Conservation (phyloP, 768 basidiomycete species). For the Podaxis rugospora region DNA sequence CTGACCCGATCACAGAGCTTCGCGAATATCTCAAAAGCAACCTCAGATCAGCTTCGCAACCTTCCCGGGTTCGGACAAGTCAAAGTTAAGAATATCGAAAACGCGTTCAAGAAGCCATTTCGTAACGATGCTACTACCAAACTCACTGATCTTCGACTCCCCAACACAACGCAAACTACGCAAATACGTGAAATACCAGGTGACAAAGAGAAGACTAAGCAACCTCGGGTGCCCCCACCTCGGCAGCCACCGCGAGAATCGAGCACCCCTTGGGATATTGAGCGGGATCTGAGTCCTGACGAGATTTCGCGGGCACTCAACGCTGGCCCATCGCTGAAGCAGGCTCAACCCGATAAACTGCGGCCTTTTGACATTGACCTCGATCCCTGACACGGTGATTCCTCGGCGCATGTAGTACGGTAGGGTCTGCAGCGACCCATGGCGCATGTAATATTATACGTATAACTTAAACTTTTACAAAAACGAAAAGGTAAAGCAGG, state of each 20-base stretch:
- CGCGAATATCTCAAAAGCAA: constrained; percentile 70
- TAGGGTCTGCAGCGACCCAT: not conserved
- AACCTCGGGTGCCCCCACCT: not conserved
- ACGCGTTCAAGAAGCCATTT: constrained; percentile 89
- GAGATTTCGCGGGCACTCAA: not conserved
- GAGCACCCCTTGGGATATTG: constrained; percentile 74
- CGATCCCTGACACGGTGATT: constrained; percentile 20
- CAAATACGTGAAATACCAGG: constrained; percentile 3
- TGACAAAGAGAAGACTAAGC: not conserved
- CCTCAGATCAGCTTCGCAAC: constrained; percentile 68
- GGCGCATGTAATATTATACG: not conserved
- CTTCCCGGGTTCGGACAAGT: constrained; percentile 93
- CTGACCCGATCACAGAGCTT: constrained; percentile 59
- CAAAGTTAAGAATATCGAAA: constrained; percentile 87
- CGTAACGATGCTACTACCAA: constrained; percentile 57
- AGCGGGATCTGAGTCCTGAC: constrained; percentile 43
- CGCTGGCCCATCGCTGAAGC: not conserved
- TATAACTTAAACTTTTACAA: not conserved
- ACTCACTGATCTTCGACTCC: constrained; percentile 19
- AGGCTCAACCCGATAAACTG: not conserved
- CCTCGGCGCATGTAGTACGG: not conserved
- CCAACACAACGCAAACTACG: constrained; percentile 5
- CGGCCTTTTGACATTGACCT: constrained; percentile 41
- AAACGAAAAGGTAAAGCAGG: not conserved
- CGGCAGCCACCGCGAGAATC: constrained; percentile 30